Percentiles rank a stretch among this genome's conserved stretches.
Conservation (phyloP, 2,329 filamentous ascomycete genomes). For the Fusarium camptoceras region DNA sequence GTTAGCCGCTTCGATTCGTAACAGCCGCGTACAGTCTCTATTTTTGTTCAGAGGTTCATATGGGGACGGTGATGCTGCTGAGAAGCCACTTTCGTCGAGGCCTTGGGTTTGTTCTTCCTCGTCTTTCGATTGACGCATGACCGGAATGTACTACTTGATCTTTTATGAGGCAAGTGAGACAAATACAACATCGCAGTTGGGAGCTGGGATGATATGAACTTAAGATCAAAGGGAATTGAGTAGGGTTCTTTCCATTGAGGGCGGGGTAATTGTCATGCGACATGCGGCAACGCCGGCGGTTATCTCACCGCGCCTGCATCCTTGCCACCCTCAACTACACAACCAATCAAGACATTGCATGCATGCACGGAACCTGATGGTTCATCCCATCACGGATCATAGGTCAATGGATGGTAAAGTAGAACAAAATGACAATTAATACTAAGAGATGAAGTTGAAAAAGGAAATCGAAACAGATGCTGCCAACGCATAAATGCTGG, state of each 20-base stretch:
- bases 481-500: accelerated
- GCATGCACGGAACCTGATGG: too few relatives aligned
- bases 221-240: too few relatives aligned
- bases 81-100: accelerated
- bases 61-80: too few relatives aligned
- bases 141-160: background rate
- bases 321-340: background rate
- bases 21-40: background rate
- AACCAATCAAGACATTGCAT: too few relatives aligned
- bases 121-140: background rate
- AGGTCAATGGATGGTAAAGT: too few relatives aligned
- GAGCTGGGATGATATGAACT: background rate
- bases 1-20: background rate
- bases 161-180: too few relatives aligned
- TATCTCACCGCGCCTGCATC: background rate
- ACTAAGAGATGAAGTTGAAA: too few relatives aligned
- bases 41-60: background rate
- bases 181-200: too few relatives aligned
- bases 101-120: background rate
- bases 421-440: too few relatives aligned
- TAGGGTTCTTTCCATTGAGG: background rate
- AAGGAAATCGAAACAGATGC: too few relatives aligned
- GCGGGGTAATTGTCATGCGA: background rate
- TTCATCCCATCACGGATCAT: too few relatives aligned
- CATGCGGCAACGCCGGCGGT: background rate